phyloP scores from a whole-genome alignment of 768 basidiomycete species.

The Asterophora lycoperdoides region DNA sequence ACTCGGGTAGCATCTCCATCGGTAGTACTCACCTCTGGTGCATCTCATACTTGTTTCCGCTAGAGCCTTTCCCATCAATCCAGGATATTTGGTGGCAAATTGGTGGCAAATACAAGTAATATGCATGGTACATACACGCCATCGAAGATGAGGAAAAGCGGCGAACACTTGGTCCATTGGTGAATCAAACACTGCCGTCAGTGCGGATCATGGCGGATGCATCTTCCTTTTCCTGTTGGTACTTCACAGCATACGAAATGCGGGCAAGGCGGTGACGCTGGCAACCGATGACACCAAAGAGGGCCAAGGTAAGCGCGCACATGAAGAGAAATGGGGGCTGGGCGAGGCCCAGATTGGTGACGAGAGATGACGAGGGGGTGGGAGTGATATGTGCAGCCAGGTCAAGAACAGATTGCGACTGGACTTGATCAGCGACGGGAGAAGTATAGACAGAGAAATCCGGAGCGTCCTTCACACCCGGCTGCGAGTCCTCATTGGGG shows the following conservation, averaged over 20 bases:
- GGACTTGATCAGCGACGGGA: too few relatives aligned
- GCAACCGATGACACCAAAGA: conserved; percentile 4
- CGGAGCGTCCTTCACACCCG: background rate
- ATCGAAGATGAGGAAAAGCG: too few relatives aligned
- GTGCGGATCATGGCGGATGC: background rate
- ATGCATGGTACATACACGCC: too few relatives aligned
- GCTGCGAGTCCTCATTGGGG: background rate
- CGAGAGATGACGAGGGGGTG: background rate
- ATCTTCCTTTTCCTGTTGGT: background rate
- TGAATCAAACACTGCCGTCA: too few relatives aligned
- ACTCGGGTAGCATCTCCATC: too few relatives aligned
- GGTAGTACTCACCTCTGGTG: too few relatives aligned
- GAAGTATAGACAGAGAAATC: background rate
- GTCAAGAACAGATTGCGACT: too few relatives aligned
- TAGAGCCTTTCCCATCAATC: too few relatives aligned
- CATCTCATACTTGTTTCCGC: too few relatives aligned
- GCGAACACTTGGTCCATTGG: too few relatives aligned
- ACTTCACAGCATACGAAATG: background rate
- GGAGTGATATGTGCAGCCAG: background rate
- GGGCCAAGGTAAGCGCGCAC: background rate
- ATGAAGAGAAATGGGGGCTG: background rate
- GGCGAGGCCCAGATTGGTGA: background rate
- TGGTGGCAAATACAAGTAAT: too few relatives aligned
- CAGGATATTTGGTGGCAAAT: too few relatives aligned
- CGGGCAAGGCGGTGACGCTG: background rate